These are phyloP conservation scores for Ganoderma lingzhi DNA, from an alignment of 1,284 basidiomycete species.

Conservation along the genomic window DNA sequence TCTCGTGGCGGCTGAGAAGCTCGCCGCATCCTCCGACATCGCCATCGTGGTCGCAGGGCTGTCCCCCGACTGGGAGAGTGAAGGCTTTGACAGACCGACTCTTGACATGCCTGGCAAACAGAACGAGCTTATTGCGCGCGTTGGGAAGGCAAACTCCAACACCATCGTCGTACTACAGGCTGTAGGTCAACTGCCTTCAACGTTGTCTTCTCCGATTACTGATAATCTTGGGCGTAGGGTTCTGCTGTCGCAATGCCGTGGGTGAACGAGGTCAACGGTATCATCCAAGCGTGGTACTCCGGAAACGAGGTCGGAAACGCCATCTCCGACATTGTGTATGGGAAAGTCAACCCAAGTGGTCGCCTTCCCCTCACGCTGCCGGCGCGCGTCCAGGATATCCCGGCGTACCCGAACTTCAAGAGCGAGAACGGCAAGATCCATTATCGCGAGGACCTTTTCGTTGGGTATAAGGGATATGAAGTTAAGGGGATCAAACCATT, in stretches of 20 bases:
- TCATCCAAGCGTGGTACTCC: slow-evolving; percentile 74
- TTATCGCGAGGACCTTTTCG: slow-evolving; percentile 72
- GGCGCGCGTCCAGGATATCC: slow-evolving; percentile 67
- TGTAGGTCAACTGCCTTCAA: slow-evolving; percentile 48
- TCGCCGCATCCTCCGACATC: slow-evolving; percentile 65
- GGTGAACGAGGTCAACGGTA: slow-evolving; percentile 57
- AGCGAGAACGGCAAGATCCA: slow-evolving; percentile 73
- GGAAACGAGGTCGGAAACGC: slow-evolving; percentile 83
- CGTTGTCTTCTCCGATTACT: slow-evolving; percentile 16
- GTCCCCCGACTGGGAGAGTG: slow-evolving; percentile 74
- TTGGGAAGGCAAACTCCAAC: slow-evolving; percentile 68
- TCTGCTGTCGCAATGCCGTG: slow-evolving; percentile 76
- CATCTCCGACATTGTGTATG: slow-evolving; percentile 78
- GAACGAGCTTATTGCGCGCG: slow-evolving; percentile 66
- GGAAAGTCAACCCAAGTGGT: slow-evolving; percentile 76
- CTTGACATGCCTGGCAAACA: slow-evolving; percentile 66
- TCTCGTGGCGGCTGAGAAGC: slow-evolving; percentile 63
- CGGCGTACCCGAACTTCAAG: slow-evolving; percentile 64
- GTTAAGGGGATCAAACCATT: slow-evolving; percentile 62
- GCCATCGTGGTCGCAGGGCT: slow-evolving; percentile 71
- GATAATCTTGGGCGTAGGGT: slow-evolving; percentile 49
- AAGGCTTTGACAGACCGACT: slow-evolving; percentile 70
- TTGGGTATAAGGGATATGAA: slow-evolving; percentile 79
- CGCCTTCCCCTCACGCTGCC: slow-evolving; percentile 77
- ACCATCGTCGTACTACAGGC: slow-evolving; percentile 74